Evolutionary conservation across 2,329 filamentous ascomycete species (phyloP).

Genomic region (Exophiala xenobiotica): DNA sequence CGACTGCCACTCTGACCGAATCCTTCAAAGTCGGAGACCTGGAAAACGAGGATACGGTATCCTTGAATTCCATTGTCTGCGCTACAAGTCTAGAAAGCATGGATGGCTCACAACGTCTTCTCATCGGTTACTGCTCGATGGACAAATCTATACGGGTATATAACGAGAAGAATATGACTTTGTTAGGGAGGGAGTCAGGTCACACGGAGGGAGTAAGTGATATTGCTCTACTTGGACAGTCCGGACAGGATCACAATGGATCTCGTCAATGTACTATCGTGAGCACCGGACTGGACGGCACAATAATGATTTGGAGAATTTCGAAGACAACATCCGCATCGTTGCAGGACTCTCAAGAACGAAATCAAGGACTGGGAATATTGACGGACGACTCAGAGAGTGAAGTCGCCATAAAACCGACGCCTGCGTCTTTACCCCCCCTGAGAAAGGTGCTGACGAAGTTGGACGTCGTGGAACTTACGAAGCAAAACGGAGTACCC

Average conservation of each 20-base stretch:
- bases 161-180: slow-evolving; percentile 70
- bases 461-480: slow-evolving; percentile 79
- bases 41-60: slow-evolving; percentile 75
- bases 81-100: slow-evolving; percentile 43
- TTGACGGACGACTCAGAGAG: slow-evolving; percentile 38
- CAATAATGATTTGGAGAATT: slow-evolving; percentile 74
- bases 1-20: slow-evolving; percentile 66
- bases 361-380: slow-evolving; percentile 31
- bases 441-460: slow-evolving; percentile 83
- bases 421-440: slow-evolving; percentile 64
- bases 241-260: slow-evolving; percentile 52
- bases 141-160: slow-evolving; percentile 96
- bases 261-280: slow-evolving; percentile 51
- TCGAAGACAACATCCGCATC: slow-evolving; percentile 34
- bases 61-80: slow-evolving; percentile 74
- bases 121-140: slow-evolving; percentile 87
- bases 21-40: slow-evolving; percentile 83
- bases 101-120: slow-evolving; percentile 54
- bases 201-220: slow-evolving; percentile 93
- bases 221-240: slow-evolving; percentile 64
- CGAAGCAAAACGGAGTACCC: slow-evolving; percentile 49
- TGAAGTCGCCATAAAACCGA: slow-evolving; percentile 44
- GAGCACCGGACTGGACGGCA: slow-evolving; percentile 75
- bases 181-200: slow-evolving; percentile 88
- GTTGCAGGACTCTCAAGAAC: slow-evolving; percentile 34